These are phyloP conservation scores for Monilinia vaccinii-corymbosi DNA, from an alignment of 2,329 filamentous ascomycete species.

Conservation along the genomic window DNA sequence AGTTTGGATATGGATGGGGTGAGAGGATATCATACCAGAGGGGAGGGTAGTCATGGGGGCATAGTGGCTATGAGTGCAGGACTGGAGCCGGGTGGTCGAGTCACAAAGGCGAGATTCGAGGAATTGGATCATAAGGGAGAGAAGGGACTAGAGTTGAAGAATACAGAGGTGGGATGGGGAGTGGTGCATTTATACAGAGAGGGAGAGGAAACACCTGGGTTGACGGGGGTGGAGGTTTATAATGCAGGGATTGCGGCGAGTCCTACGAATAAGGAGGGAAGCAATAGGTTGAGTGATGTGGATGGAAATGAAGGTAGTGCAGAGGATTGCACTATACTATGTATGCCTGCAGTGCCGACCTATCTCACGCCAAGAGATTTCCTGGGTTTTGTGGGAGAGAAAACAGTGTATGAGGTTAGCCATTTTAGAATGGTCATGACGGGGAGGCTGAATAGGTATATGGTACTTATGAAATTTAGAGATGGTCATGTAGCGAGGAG, in stretches of 20 bases:
- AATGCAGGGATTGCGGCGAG: constrained; percentile 3
- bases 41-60: constrained; percentile 29
- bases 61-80: constrained; percentile 22
- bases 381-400: constrained; percentile 81
- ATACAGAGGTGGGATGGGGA: constrained; percentile 80
- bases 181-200: constrained; percentile 92
- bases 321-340: constrained; percentile 71
- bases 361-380: constrained; percentile 90
- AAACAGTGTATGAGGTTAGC: constrained; percentile 75
- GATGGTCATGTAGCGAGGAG: constrained; percentile 62
- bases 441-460: constrained; percentile 78
- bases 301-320: constrained; percentile 31
- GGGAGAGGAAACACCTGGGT: constrained; percentile 58
- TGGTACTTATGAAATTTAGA: constrained; percentile 92
- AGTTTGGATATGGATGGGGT: constrained; percentile 62
- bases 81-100: constrained; percentile 42
- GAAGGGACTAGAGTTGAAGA: constrained; percentile 46
- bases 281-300: constrained; percentile 21
- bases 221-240: constrained; percentile 36
- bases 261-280: constrained; percentile 17
- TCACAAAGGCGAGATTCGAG: constrained; percentile 74
- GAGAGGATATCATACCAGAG: constrained; percentile 36
- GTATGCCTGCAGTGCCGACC: constrained; percentile 87
- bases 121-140: constrained; percentile 32
- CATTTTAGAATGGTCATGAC: constrained; percentile 95